These are phyloP conservation scores for Colletotrichum simmondsii DNA, from an alignment of 2,329 filamentous ascomycete genomes.

Conservation along the genomic window DNA sequence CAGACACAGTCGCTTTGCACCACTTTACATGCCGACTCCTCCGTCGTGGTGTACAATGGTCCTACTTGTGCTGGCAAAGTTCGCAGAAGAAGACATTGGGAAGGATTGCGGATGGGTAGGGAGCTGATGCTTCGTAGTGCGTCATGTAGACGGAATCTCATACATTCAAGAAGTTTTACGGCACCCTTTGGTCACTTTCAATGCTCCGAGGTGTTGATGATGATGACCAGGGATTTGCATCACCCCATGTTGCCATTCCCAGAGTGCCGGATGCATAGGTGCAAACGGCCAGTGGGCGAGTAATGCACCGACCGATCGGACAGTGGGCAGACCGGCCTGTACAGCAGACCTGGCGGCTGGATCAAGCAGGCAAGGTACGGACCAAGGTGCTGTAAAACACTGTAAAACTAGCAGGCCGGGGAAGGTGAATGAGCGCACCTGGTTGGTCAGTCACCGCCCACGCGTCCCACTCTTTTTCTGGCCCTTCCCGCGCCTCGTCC, in stretches of 20 bases:
- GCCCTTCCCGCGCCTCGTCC: slow-evolving; percentile 32
- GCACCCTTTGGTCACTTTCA: background rate
- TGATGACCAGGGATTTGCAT: background rate
- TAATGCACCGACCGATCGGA: background rate
- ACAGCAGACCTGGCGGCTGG: background rate
- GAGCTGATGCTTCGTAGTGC: slow-evolving; percentile 18
- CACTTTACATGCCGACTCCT: slow-evolving; percentile 5
- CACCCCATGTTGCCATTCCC: background rate
- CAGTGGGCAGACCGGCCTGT: no score
- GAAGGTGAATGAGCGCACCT: slow-evolving; percentile 8
- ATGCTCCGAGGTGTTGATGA: background rate
- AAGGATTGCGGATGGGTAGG: slow-evolving; percentile 24
- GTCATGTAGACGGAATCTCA: slow-evolving; percentile 27
- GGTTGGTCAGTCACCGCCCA: slow-evolving; percentile 26
- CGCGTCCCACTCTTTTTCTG: slow-evolving; percentile 34
- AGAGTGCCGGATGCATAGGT: no score
- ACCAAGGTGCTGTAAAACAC: slow-evolving; percentile 15
- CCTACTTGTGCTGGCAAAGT: slow-evolving; percentile 12
- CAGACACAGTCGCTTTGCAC: slow-evolving; percentile 7
- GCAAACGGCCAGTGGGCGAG: slow-evolving; percentile 2
- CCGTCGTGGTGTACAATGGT: slow-evolving; percentile 29
- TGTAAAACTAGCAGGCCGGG: slow-evolving; percentile 10
- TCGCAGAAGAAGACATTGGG: slow-evolving; percentile 18
- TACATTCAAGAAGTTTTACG: slow-evolving; percentile 15
- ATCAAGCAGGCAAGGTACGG: background rate